These are phyloP conservation scores for Ophiostoma quercus DNA, from an alignment of 2,329 filamentous ascomycete species.

Conservation along the genomic window DNA sequence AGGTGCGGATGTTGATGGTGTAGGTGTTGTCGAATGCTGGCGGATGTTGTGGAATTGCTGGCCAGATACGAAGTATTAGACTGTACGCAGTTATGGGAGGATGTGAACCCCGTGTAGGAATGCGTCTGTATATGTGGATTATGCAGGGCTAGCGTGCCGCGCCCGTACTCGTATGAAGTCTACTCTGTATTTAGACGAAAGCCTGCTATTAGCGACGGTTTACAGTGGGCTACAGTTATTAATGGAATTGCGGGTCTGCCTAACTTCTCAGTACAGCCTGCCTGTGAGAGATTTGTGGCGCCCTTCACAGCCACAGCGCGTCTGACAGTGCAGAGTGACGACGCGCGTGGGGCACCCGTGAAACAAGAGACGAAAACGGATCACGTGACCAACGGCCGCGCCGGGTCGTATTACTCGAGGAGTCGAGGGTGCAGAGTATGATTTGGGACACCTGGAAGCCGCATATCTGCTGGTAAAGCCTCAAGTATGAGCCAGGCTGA, in stretches of 20 bases:
- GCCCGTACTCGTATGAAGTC: constrained; percentile 9
- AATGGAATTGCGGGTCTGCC: constrained; percentile 2
- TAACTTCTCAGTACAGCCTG: background rate
- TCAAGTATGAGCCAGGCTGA: background rate
- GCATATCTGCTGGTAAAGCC: background rate
- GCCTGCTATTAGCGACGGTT: too few species aligned
- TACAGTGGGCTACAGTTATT: background rate
- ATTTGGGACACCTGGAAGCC: too few species aligned
- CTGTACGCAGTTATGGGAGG: background rate
- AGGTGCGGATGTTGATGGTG: background rate
- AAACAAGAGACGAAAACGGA: background rate
- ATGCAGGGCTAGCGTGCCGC: background rate
- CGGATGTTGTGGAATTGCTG: constrained; percentile 2
- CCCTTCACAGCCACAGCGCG: constrained; percentile 21
- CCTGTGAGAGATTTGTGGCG: background rate
- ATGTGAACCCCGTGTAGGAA: constrained; percentile 2
- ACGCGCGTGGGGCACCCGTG: background rate
- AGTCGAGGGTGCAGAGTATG: background rate
- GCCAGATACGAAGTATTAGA: background rate
- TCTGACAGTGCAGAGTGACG: constrained; percentile 1
- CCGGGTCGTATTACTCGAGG: background rate
- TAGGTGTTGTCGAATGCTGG: background rate
- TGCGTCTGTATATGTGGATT: background rate
- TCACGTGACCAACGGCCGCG: background rate
- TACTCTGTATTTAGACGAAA: too few species aligned